phyloP scores from a whole-genome alignment of 108 stramenopile species.

The Fistulifera solaris region DNA sequence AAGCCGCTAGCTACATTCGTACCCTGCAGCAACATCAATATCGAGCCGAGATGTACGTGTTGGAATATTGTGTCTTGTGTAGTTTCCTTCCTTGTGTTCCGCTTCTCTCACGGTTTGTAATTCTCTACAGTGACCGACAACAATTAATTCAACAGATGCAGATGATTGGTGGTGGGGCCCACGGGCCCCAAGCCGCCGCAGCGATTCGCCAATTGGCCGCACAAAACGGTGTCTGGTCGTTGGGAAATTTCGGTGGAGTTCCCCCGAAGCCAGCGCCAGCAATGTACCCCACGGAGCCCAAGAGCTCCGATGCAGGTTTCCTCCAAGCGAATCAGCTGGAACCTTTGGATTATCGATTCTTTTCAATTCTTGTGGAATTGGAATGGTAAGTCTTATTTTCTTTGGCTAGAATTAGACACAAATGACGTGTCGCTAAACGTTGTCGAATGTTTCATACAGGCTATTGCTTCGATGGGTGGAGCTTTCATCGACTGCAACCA shows the following conservation, averaged over 20 bases:
- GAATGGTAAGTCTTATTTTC: constrained; percentile 31
- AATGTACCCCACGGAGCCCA: constrained; percentile 8
- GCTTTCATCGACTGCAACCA: constrained; percentile 86
- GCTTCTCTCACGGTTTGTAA: neutral
- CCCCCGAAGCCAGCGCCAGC: constrained; percentile 45
- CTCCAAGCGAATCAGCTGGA: constrained; percentile 21
- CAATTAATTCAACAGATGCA: constrained; percentile 77
- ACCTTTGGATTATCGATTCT: constrained; percentile 58
- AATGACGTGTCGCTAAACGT: neutral
- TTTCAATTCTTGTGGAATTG: constrained; percentile 73
- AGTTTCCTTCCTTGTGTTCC: neutral
- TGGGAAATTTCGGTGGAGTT: constrained; percentile 62
- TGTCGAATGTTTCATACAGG: constrained; percentile 15
- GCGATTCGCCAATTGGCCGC: constrained; percentile 48
- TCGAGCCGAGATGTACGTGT: constrained; percentile 67
- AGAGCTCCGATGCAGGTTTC: neutral
- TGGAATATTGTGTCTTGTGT: neutral
- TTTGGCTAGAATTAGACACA: constrained; percentile 4
- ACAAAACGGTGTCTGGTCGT: constrained; percentile 58
- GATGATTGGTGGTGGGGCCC: constrained; percentile 63
- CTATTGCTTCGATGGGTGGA: constrained; percentile 84
- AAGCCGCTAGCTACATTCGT: constrained; percentile 85
- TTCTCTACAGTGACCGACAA: constrained; percentile 34
- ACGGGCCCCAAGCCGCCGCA: constrained; percentile 64
- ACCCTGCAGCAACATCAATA: constrained; percentile 79